Percentiles rank a stretch among this genome's conserved stretches.
These are phyloP conservation scores for Starmerella davenportii DNA, from an alignment of 805 yeast species.

Conservation along the genomic window DNA sequence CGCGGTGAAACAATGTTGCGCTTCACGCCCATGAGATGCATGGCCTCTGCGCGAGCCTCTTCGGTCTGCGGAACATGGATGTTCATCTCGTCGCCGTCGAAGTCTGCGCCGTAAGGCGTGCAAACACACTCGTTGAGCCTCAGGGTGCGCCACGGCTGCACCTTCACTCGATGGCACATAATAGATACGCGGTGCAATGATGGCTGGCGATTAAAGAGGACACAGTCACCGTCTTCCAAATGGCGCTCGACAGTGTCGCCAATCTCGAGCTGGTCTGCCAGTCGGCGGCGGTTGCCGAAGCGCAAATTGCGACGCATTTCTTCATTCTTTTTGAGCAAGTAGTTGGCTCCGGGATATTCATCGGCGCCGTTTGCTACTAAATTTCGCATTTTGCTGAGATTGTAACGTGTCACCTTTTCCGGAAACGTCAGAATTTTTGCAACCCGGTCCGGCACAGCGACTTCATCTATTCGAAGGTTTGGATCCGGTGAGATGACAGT, in stretches of 20 bases:
- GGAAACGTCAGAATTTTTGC: conserved; percentile 94
- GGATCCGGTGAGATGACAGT: conserved; percentile 99
- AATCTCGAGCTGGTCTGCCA: conserved; percentile 56
- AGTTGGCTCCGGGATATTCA: conserved; percentile 92
- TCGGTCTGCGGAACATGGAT: conserved; percentile 97
- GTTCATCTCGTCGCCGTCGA: conserved; percentile 99
- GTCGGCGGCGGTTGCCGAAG: conserved; percentile 64
- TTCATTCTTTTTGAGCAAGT: conserved; percentile 65
- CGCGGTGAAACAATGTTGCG: conserved; percentile 87
- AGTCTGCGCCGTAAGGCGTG: conserved; percentile 98
- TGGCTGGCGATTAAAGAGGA: conserved; percentile 92
- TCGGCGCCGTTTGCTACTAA: conserved; percentile 72
- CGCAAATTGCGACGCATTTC: conserved; percentile 55
- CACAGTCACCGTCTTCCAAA: conserved; percentile 91
- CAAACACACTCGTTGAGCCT: conserved; percentile 96
- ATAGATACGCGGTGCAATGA: conserved; percentile 89
- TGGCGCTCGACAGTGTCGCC: conserved; percentile 96
- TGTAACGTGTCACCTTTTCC: conserved; percentile 80
- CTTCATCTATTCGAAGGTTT: conserved; percentile 82
- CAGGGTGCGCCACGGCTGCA: conserved; percentile 96
- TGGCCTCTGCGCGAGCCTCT: conserved; percentile 98
- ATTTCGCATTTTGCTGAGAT: conserved; percentile 54
- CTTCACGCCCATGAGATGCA: conserved; percentile 93
- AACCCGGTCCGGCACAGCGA: conserved; percentile 93
- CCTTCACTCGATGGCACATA: conserved; percentile 85